Base-by-base conservation (phyloP, 495 filamentous ascomycete species). In the Aspergillus steynii region DNA sequence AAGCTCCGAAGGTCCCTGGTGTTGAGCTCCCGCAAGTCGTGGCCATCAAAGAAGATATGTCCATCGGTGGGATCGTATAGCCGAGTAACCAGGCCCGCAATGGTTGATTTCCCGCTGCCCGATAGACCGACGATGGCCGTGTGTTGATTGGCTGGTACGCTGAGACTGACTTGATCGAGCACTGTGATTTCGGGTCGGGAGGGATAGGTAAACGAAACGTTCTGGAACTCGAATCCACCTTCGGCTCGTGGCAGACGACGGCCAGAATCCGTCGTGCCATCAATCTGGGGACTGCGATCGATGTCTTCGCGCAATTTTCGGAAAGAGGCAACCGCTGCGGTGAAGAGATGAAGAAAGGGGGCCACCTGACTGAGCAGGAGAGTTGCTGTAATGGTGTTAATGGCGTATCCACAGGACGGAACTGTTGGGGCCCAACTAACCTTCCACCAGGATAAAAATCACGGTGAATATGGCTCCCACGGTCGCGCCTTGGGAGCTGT, bases 71-170 rank as follows among this genome's bases (percentile, higher is more conserved):
- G 72, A 66, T 83, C 79, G 58, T 81, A 81, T 51, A 88, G 68
- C 10, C 86, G 74, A 25, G 80, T 78, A 2, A 86, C 62, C 9
- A 90, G 68, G 8, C 80, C 79, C 0, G 82, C 82, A 31, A 90
- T 77, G 6, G 88, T 91, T 3, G 86, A 88, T 64, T 92, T 92
- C n/a, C 88, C 89, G 60, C 83, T 85, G 26, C 89, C 88, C 14
- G 87, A 89, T 10, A 86, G 72, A 15, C 89, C 89, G 6, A 91
- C 86, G 47, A 92, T 80, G 1, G 86, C 88, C 1, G 88, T 88
- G 42, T 80, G 76, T 61, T 86, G 83, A 47, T 81, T 82, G 2
- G 83, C 77, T 8, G 82, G 80, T 14, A 90, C 78, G 0, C 67
- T 72, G 6, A 89, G 60, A 49, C 71, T 77, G 27, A 89, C 65